Conservation (phyloP, 495 filamentous ascomycete genomes). For the Neurospora pannonica region DNA sequence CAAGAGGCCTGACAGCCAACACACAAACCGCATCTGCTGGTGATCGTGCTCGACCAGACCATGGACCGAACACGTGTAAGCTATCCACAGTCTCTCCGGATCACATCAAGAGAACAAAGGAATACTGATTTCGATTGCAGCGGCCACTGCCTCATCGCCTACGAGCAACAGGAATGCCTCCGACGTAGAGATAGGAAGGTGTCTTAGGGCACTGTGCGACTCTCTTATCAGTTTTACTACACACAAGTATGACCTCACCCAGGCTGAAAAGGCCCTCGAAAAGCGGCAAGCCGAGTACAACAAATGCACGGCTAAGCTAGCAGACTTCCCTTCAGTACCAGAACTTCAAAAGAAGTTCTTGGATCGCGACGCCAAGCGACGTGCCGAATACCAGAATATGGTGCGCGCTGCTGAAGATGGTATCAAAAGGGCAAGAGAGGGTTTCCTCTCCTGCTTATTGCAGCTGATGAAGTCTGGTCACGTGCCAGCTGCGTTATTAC, state of each 20-base stretch:
- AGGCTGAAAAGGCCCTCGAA: slow-evolving; percentile 4
- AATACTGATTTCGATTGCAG: background rate
- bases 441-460: background rate
- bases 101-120: background rate
- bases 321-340: slow-evolving; percentile 21
- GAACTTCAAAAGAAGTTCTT: slow-evolving; percentile 18
- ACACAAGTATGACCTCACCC: background rate
- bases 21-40: background rate
- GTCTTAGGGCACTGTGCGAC: background rate
- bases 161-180: background rate
- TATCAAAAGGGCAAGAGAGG: background rate
- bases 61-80: background rate
- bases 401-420: background rate
- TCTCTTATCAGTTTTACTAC: background rate
- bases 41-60: background rate
- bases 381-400: background rate
- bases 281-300: slow-evolving; percentile 16
- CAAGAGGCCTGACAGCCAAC: background rate
- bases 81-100: background rate
- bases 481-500: background rate
- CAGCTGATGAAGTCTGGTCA: background rate
- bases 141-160: background rate
- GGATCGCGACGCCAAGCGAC: background rate
- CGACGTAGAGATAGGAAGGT: background rate
- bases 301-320: slow-evolving; percentile 11